Evolutionary conservation across 805 yeast species (phyloP), one percentile per base, ranked within the genome.

Genomic region (Myxozyma monticola): DNA sequence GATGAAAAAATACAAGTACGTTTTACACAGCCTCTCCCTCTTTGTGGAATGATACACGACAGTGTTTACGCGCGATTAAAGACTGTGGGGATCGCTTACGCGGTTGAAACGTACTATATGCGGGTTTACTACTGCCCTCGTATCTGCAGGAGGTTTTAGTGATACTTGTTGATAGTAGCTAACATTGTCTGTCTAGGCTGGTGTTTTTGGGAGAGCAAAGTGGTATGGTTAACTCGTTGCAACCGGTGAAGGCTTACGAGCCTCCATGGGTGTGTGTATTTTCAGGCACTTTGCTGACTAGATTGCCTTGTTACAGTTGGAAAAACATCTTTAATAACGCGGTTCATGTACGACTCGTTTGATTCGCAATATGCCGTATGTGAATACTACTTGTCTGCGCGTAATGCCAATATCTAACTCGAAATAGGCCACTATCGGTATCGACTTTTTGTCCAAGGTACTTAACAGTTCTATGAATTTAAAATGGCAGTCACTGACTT

Each of bases 181-280:
- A n/a, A n/a, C n/a, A n/a, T n/a, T n/a, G n/a, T n/a, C n/a, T n/a
- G n/a, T n/a, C 83, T 67, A 91, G 93, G 71, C 87, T 91, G 49
- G 98, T 91, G 30, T 93, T 91, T 67, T 76, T 91, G 31, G 99
- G 99, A n/a, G 99, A 91, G 68, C 96, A 88, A 68, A 88, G 93
- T 64, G 85, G 85, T 75, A 72, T 45, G 79, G 68, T 33, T 31
- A 3, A 10, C 14, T 8, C 15, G 7, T n/a, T n/a, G n/a, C n/a
- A n/a, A n/a, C n/a, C n/a, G n/a, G n/a, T n/a, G n/a, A n/a, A n/a
- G n/a, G n/a, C n/a, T n/a, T n/a, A n/a, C n/a, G n/a, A 3, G 15
- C 25, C 8, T 21, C 10, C 21, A n/a, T 3, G 30, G 12, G 44
- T 22, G 6, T 24, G 10, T 6, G 8, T 18, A 42, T n/a, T 8